A percentile compares a stretch with the other conserved stretches of the same genome.
These are phyloP conservation scores for Wickerhamomyces ciferrii DNA, from an alignment of 805 yeast species.

Conservation along the genomic window DNA sequence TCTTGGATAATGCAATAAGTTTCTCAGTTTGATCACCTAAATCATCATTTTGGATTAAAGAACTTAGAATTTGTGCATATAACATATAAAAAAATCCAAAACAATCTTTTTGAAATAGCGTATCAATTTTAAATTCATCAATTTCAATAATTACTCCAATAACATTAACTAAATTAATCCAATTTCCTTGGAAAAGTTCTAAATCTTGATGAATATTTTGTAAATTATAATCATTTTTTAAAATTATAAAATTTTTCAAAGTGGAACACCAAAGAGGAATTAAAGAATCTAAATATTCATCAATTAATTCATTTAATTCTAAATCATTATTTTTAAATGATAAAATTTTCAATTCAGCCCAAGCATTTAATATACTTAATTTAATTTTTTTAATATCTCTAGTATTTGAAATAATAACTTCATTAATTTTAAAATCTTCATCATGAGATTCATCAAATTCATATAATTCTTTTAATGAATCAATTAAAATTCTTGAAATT, in stretches of 20 bases:
- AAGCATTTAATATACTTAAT: constrained; percentile 58
- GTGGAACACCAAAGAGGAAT: constrained; percentile 77
- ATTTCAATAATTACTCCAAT: constrained; percentile 58
- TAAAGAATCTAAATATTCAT: constrained; percentile 52
- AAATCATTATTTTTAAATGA: constrained; percentile 24
- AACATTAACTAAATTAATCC: constrained; percentile 78
- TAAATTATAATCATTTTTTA: constrained; percentile 33
- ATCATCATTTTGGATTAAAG: constrained; percentile 42
- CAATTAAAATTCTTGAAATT: constrained; percentile 58
- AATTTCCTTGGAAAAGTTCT: constrained; percentile 47
- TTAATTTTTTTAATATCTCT: constrained; percentile 44
- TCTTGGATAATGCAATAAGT: constrained; percentile 44
- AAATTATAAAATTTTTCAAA: constrained; percentile 66
- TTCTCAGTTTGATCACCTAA: constrained; percentile 30
- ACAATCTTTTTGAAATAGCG: constrained; percentile 50
- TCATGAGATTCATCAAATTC: constrained; percentile 17
- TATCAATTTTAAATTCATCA: constrained; percentile 37
- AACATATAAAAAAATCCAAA: constrained; percentile 70
- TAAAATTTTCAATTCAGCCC: constrained; percentile 56
- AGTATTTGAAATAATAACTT: constrained; percentile 40
- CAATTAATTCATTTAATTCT: constrained; percentile 44
- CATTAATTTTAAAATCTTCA: constrained; percentile 57
- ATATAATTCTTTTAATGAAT: constrained; percentile 54
- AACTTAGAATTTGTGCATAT: constrained; percentile 80
- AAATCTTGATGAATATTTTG: constrained; percentile 33